Percentiles rank a stretch among this genome's conserved stretches.
Evolutionary conservation across 2,329 filamentous ascomycete species (phyloP).

Genomic region (Aspergillus latus): DNA sequence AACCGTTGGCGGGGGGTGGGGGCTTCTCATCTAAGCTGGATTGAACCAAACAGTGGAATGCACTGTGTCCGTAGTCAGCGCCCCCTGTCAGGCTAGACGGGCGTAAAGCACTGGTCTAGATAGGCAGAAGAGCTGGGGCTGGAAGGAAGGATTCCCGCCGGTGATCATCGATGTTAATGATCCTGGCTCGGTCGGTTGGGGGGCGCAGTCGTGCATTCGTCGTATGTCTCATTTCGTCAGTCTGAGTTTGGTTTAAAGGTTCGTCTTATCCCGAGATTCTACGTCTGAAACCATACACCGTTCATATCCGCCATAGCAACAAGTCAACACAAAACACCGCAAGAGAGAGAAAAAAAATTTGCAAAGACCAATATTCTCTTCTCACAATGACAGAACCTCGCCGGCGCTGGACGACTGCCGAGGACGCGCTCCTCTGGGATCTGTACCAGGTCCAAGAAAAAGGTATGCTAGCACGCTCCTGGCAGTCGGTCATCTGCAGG

Average conservation of each 20-base stretch:
- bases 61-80: no score
- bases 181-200: not conserved
- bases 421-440: constrained; percentile 14
- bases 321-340: not conserved
- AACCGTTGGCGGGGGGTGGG: no score
- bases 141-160: not conserved
- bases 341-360: not conserved
- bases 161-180: constrained; percentile 13
- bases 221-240: not conserved
- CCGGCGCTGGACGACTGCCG: constrained; percentile 10
- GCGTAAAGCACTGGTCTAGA: no score
- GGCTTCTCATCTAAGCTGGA: no score
- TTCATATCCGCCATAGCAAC: not conserved
- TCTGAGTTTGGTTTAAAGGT: not conserved
- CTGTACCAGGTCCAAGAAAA: constrained; percentile 13
- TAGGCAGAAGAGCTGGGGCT: no score
- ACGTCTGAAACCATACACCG: no score
- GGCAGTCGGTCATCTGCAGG: no score
- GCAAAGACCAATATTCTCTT: not conserved
- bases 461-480: not conserved
- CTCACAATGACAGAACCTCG: constrained; percentile 8
- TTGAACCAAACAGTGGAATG: no score
- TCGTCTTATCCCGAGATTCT: not conserved
- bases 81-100: no score
- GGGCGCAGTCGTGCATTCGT: no score